Percentiles rank a stretch among this genome's conserved stretches.
Evolutionary conservation across 1,139 yeast genomes (phyloP).

Genomic region (Arxiozyma bovina): DNA sequence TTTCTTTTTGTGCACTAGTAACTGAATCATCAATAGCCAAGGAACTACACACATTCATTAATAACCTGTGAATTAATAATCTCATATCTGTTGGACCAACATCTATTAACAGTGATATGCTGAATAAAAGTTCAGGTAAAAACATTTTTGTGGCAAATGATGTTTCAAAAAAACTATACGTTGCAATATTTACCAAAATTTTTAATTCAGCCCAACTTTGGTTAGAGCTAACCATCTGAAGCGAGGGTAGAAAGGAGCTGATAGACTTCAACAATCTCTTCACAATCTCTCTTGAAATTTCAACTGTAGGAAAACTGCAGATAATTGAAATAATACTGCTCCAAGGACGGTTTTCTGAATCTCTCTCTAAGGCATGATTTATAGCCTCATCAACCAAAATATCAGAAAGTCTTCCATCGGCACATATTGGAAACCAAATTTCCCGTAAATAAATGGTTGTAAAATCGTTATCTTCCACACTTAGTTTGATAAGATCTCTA

Average conservation of each 20-base stretch:
- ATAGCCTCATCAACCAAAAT: constrained; percentile 65
- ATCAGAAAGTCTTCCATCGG: constrained; percentile 51
- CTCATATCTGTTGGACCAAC: constrained; percentile 66
- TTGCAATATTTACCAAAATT: constrained; percentile 57
- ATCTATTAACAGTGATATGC: constrained; percentile 65
- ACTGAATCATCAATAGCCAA: constrained; percentile 53
- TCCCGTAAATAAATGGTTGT: constrained; percentile 45
- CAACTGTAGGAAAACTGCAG: constrained; percentile 59
- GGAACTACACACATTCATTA: constrained; percentile 66
- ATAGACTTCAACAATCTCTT: constrained; percentile 41
- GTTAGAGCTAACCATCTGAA: constrained; percentile 41
- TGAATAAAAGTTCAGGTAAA: constrained; percentile 63
- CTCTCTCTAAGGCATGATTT: constrained; percentile 65
- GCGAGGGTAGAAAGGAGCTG: constrained; percentile 42
- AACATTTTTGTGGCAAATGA: constrained; percentile 55
- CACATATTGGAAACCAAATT: constrained; percentile 63
- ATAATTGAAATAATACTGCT: constrained; percentile 51
- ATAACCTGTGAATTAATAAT: constrained; percentile 51
- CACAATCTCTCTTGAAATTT: constrained; percentile 61
- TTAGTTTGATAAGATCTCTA: constrained; percentile 53
- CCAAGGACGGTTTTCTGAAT: constrained; percentile 67
- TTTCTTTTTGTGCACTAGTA: constrained; percentile 36
- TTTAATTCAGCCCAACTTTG: constrained; percentile 68
- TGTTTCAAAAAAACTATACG: constrained; percentile 67
- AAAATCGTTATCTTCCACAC: constrained; percentile 37